Evolutionary conservation across 2,329 filamentous ascomycete genomes (phyloP).

Genomic region (Neospermospora avenae): DNA sequence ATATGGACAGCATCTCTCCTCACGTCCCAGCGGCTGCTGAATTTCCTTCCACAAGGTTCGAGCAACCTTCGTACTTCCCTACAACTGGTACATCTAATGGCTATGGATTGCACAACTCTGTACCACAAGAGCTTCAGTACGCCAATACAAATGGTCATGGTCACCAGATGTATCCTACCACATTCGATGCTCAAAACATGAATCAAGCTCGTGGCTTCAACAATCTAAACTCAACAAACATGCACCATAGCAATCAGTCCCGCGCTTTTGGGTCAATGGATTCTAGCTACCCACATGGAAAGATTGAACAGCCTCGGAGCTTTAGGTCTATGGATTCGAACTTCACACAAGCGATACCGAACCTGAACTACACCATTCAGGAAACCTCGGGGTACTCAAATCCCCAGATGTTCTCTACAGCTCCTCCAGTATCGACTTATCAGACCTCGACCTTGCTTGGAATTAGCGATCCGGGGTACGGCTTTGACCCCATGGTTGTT

Average conservation of each 20-base stretch:
- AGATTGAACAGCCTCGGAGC: conserved; percentile 22
- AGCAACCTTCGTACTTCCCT: conserved; percentile 23
- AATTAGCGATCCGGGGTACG: conserved; percentile 24
- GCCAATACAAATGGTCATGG: conserved; percentile 11
- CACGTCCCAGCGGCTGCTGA: conserved; percentile 21
- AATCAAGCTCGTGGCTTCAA: conserved; percentile 22
- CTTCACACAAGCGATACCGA: conserved; percentile 19
- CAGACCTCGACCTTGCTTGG: conserved; percentile 26
- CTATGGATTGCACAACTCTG: conserved; percentile 22
- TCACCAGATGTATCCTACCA: conserved; percentile 18
- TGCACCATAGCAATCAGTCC: conserved; percentile 19
- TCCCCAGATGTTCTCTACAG: conserved; percentile 26
- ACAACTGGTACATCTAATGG: conserved; percentile 14
- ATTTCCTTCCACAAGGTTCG: conserved; percentile 23
- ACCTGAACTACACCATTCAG: conserved; percentile 23
- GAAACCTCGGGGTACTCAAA: conserved; percentile 24
- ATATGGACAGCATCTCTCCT: conserved; percentile 28
- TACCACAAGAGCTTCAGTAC: conserved; percentile 20
- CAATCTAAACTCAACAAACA: conserved; percentile 15
- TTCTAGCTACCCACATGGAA: conserved; percentile 20
- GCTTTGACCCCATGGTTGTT: conserved; percentile 25
- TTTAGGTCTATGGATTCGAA: conserved; percentile 23
- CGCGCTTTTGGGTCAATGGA: conserved; percentile 22
- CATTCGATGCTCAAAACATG: conserved; percentile 22
- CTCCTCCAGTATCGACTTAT: conserved; percentile 27